phyloP scores from a whole-genome alignment of 805 yeast genomes.

The Candida alai region DNA sequence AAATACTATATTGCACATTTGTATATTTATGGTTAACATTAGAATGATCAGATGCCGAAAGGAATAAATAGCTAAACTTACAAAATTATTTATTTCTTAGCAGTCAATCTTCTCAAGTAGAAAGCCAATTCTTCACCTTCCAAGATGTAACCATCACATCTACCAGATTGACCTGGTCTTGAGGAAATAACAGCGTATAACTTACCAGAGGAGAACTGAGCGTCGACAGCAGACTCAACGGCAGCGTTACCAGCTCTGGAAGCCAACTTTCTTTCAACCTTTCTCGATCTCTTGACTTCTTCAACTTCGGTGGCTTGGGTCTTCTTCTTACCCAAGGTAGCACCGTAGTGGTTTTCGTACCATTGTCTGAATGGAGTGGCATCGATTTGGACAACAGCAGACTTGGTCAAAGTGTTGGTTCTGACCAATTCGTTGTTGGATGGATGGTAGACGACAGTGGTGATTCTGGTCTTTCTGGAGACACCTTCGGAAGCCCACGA shows the following conservation, averaged over 20 bases:
- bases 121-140: constrained; percentile 99
- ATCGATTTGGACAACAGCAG: constrained; percentile 98
- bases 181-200: constrained; percentile 98
- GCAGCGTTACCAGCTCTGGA: constrained; percentile 81
- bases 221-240: constrained; percentile 85
- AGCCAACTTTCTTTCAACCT: constrained; percentile 89
- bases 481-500: constrained; percentile 99
- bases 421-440: constrained; percentile 99
- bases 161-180: constrained; percentile 99
- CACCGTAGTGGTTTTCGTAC: constrained; percentile 98
- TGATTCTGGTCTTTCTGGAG: constrained; percentile 98
- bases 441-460: constrained; percentile 98
- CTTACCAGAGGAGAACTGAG: constrained; percentile 99
- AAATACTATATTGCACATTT: constrained; percentile 1
- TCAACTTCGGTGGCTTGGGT: constrained; percentile 47
- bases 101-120: constrained; percentile 99
- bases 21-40: constrained; percentile 1
- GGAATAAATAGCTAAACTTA: constrained; percentile 3
- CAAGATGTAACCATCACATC: constrained; percentile 99
- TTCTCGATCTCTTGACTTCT: constrained; percentile 63
- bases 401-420: constrained; percentile 98
- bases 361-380: constrained; percentile 99
- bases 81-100: constrained; percentile 75
- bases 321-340: constrained; percentile 74
- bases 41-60: constrained; percentile 3